Evolutionary conservation across 1,284 basidiomycete species (phyloP).

Genomic region (Sporisorium iseilematis-ciliati): DNA sequence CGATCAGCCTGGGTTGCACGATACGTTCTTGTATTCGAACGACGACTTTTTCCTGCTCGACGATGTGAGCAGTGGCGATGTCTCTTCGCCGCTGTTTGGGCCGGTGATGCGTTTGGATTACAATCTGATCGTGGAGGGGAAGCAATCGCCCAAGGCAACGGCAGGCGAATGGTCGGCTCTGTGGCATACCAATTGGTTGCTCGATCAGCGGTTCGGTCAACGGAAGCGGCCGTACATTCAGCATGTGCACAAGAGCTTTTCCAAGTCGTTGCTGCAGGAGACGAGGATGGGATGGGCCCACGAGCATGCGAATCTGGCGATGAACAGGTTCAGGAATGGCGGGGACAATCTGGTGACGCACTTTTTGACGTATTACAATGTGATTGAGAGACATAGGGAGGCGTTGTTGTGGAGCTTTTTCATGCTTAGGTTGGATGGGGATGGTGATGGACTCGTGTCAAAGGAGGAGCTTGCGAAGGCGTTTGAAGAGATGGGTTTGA

Average conservation of each 20-base stretch:
- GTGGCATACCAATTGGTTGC: slow-evolving; percentile 38
- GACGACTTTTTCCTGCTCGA: slow-evolving; percentile 60
- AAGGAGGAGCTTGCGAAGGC: slow-evolving; percentile 15
- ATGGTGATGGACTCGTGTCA: slow-evolving; percentile 32
- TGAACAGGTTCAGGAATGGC: slow-evolving; percentile 43
- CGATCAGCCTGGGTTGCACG: slow-evolving; percentile 36
- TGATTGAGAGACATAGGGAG: slow-evolving; percentile 60
- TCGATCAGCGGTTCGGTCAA: slow-evolving; percentile 50
- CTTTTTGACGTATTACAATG: slow-evolving; percentile 49
- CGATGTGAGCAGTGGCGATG: slow-evolving; percentile 29
- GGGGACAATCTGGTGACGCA: slow-evolving; percentile 47
- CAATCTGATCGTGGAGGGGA: slow-evolving; percentile 31
- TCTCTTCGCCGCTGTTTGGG: slow-evolving; percentile 51
- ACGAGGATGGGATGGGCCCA: slow-evolving; percentile 44
- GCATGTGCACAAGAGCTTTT: slow-evolving; percentile 49
- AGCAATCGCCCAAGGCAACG: slow-evolving; percentile 16
- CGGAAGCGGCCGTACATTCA: slow-evolving; percentile 41
- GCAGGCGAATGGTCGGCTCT: slow-evolving; percentile 52
- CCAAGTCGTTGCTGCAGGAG: slow-evolving; percentile 37
- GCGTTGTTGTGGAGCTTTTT: slow-evolving; percentile 63
- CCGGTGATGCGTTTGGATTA: slow-evolving; percentile 56
- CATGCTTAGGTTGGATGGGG: slow-evolving; percentile 45
- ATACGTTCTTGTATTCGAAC: slow-evolving; percentile 53
- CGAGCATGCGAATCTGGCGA: slow-evolving; percentile 28
- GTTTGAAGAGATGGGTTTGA: slow-evolving; percentile 29